Evolutionary conservation across 257 asterid species (phyloP).

Genomic region (Cruciata laevipes): DNA sequence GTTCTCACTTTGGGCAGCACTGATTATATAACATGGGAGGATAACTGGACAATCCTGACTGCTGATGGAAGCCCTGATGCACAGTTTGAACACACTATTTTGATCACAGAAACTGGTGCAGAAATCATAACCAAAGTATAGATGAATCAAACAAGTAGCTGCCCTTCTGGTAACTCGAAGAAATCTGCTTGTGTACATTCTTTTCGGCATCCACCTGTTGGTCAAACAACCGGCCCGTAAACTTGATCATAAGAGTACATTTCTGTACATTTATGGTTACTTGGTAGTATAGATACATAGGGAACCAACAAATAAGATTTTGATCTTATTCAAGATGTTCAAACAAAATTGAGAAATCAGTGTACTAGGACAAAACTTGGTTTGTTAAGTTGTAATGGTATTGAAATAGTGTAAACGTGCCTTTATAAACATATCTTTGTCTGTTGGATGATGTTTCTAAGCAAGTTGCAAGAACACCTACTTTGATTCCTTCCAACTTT

Average conservation of each 20-base stretch:
- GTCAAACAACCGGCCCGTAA: background rate
- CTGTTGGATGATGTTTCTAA: background rate
- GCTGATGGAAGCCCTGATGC: constrained; percentile 98
- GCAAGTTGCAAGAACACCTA: background rate
- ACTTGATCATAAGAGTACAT: background rate
- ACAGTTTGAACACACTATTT: constrained; percentile 91
- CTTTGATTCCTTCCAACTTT: background rate
- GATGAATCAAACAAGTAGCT: constrained; percentile 2
- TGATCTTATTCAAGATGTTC: background rate
- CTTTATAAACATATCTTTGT: background rate
- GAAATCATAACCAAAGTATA: constrained; percentile 69
- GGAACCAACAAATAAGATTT: background rate
- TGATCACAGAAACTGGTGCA: constrained; percentile 82
- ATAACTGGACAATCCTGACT: constrained; percentile 94
- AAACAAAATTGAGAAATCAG: background rate
- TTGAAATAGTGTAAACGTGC: background rate
- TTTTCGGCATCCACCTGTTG: background rate
- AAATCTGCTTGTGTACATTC: background rate
- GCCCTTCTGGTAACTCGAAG: constrained; percentile 3
- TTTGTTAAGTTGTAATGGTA: background rate
- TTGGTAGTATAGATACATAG: background rate
- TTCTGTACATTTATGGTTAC: background rate
- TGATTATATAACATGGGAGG: constrained; percentile 88
- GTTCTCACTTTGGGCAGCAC: constrained; percentile 81
- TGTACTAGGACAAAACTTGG: background rate